phyloP scores from a whole-genome alignment of 2,329 filamentous ascomycete genomes.

The Sclerotinia borealis region DNA sequence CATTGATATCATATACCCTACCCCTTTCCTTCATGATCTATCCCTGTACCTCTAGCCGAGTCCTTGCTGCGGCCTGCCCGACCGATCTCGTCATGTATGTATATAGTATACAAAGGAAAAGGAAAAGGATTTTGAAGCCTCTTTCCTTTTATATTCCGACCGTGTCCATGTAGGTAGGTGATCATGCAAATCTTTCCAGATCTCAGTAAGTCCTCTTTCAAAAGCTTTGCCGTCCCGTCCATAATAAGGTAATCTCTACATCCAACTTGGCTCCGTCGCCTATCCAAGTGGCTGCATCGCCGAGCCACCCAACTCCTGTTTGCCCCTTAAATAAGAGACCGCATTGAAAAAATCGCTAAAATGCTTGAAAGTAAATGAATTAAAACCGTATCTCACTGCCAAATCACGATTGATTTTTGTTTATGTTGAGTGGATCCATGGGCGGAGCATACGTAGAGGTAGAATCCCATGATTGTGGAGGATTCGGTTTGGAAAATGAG shows the following conservation, averaged over 20 bases:
- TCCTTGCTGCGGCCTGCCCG: not conserved
- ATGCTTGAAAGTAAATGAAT: not conserved
- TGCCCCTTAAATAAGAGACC: not conserved
- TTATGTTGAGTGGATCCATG: conserved; percentile 29
- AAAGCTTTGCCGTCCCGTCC: not conserved
- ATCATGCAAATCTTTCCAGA: not conserved
- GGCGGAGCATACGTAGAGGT: conserved; percentile 23
- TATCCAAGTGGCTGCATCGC: not conserved
- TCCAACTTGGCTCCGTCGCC: not conserved
- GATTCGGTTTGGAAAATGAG: conserved; percentile 43
- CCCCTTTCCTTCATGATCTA: not conserved
- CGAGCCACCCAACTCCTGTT: not conserved
- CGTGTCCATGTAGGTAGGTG: not conserved
- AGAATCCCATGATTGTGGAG: conserved; percentile 32
- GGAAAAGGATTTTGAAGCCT: not conserved
- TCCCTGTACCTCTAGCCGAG: no score
- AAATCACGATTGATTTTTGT: conserved; percentile 31
- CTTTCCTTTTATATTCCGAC: not conserved
- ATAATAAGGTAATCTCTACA: not conserved
- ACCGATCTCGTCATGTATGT: not conserved
- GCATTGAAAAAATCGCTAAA: not conserved
- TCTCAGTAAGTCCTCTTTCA: not conserved
- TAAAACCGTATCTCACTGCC: not conserved
- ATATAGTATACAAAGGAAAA: not conserved
- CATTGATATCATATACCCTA: not conserved